Evolutionary conservation across 805 yeast genomes (phyloP), one percentile per base, ranked within the genome.

Genomic region (Zygoascus flipseniorum): DNA sequence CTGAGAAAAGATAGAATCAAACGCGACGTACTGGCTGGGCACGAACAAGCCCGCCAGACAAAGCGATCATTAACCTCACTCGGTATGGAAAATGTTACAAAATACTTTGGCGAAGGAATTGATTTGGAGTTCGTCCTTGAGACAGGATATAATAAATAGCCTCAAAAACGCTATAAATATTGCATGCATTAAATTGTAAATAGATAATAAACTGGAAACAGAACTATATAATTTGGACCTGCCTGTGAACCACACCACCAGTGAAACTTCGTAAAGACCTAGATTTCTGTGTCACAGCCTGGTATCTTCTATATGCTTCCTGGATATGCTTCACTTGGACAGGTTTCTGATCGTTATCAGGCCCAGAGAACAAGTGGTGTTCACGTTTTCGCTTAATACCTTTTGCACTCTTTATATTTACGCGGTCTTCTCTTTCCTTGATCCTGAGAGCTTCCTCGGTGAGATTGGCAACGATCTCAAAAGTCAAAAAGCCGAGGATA

Each of bases 381-480:
- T 78, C 79, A 35, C 78, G 69, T 57, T 78, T 75, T 57, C 76
- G 72, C 52, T 73, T 68, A 47, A 53, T 68, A 66, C 57, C 58
- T 16, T 60, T 56, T n/a, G 42, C 51, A 20, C 39, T 42, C 20
- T 62, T 49, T 50, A 70, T 68, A 43, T 67, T 70, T 47, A 81
- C 64, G 47, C 70, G 69, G 54, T 83, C 84, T 63, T 87, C 89
- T 26, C 80, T 76, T 51, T 77, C 79, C 60, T 90, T 89, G 35
- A 93, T 83, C 54, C 77, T 79, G 66, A 92, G 75, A 0, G 98
- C 98, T 61, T 84, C 86, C 69, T 92, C 98, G 0, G 99, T 93
- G 50, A 93, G 70, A 8, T 92, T 83, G 63, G 98, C 95, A 2
- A 93, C 99, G 67, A 92, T 89, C 68, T 93, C 99, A 72, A 93